Evolutionary conservation across 306 rosid genomes (phyloP), one percentile per base, ranked within the genome.

Genomic region (Ammopiptanthus mongolicus): DNA sequence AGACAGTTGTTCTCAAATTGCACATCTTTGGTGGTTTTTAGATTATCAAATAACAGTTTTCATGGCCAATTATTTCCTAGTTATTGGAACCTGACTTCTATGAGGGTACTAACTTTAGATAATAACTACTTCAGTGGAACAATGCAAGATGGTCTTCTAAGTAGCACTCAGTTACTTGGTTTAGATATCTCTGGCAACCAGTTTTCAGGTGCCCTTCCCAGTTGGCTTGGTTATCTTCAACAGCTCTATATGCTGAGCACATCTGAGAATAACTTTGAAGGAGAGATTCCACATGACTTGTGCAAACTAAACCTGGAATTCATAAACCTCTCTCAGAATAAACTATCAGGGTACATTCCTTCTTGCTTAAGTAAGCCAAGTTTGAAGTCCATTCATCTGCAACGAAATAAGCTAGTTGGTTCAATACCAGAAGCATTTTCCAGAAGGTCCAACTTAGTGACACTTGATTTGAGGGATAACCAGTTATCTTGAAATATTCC

Each of bases 271-370:
- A 23, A 14, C 3, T 57, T 72, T 19, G 56, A 42, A 23, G 77
- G 68, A 36, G 3, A 58, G 28, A 42, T 58, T 39, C 68, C 68
- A 21, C 18, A 48, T 33, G 62, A 69, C 31, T 33, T 50, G 29
- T 73, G 68, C 18, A 58, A 57, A 21, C 55, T 41, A 3, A 67
- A 56, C 6, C 6, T 66, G 15, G 60, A 13, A 13, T 23, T 6
- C 41, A 66, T 77, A 31, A 62, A 67, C 28, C 67, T 77, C 31
- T 77, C 81, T 1, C 52, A 23, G 25, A 71, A 56, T 50, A 22
- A 8, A 8, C 21, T 37, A 4, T 19, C 28, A 22, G 56, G 77
- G 31, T 4, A 39, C 11, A 14, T 39, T 12, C 72, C 57, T 12
- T 39, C 70, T 15, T 66, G 72, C 56, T 14, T 66, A 44, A 65